Base-by-base conservation (phyloP, 257 asterid species). In the Scutellaria minor region DNA sequence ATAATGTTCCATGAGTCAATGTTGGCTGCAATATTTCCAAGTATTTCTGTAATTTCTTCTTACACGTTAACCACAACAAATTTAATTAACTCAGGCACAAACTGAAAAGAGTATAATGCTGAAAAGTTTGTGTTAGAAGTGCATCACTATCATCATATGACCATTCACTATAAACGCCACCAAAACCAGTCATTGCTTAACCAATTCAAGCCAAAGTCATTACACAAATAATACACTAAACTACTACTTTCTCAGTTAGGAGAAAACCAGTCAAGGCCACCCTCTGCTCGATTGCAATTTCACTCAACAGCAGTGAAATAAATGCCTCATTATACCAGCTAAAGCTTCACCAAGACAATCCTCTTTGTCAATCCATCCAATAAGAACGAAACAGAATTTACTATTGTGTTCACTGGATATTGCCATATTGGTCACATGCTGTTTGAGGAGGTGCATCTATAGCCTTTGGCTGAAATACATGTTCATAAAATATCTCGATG, bases 401-500 rank as follows among this genome's bases (percentile, higher is more conserved):
- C 42, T 64, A 10, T 57, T 8, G 44, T 63, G 70, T 44, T 72
- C 37, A 10, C 57, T 8, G 54, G 54, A 55, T 70, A 78, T 68
- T 74, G 18, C 18, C 18, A 18, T 18, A 18, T 18, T 22, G 41
- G 62, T 24, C 18, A 39, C 14, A 2, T 68, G 35, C 75, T 61
- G 72, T 57, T 67, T 59, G 68, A 66, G 77, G 64, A 56, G 75
- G 76, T 45, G 76, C 70, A 35, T 72, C 76, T 86, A 90, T 46
- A 82, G 71, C 84, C 77, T 64, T 75, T 55, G 87, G 66, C 98
- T 90, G 76, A 95, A 95, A 79, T 92, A 92, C 78, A 92, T 79
- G 83, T 87, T 95, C 97, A 95, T 85, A 82, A 88, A 74, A 72
- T 89, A 86, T 87, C 98, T 92, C 6, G 98, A 95, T 7, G 99